These are phyloP conservation scores for Camelina neglecta DNA, from an alignment of 345 rosid species.

Conservation along the genomic window DNA sequence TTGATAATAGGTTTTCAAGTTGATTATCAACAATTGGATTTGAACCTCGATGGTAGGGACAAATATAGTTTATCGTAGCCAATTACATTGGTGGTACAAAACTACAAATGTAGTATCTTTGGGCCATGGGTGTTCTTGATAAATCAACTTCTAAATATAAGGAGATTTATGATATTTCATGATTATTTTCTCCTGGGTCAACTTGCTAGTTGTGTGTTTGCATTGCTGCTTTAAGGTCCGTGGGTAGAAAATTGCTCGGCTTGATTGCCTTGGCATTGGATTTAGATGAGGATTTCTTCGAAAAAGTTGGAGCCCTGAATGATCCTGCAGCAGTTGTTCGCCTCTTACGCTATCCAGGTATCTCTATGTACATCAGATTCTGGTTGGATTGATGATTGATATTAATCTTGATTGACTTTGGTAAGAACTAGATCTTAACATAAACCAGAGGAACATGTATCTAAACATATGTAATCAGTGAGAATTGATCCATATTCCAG, in stretches of 20 bases:
- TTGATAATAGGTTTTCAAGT: neutral
- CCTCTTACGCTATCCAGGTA: constrained; percentile 88
- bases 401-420: neutral
- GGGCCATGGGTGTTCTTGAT: no score
- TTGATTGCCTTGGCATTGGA: constrained; percentile 81
- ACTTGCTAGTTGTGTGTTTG: constrained; percentile 17
- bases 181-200: neutral
- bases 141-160: no score
- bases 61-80: neutral
- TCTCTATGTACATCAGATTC: neutral
- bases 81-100: neutral
- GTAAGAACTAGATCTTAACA: neutral
- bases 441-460: neutral
- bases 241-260: constrained; percentile 55
- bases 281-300: constrained; percentile 72
- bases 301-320: constrained; percentile 63
- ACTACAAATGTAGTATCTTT: neutral
- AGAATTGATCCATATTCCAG: neutral
- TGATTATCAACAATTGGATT: neutral
- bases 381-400: neutral
- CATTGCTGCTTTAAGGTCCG: constrained; percentile 53
- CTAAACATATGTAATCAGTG: constrained; percentile 2
- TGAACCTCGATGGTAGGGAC: constrained; percentile 5
- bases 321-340: constrained; percentile 58
- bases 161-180: neutral